Evolutionary conservation across 805 yeast species (phyloP), one percentile per base, ranked within the genome.

Genomic region (Tetrapisispora iriomotensis): DNA sequence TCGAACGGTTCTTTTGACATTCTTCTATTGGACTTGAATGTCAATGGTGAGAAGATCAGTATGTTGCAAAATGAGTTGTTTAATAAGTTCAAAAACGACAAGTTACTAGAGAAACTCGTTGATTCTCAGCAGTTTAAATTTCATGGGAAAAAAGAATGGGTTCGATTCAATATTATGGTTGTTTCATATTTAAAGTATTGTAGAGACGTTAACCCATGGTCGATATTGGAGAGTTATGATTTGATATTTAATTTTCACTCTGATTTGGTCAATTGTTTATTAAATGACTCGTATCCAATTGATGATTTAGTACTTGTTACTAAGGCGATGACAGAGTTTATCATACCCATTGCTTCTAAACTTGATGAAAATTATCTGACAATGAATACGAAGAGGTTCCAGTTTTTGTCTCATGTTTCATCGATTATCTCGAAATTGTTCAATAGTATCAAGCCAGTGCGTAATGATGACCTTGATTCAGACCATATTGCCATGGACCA

Each of bases 371-470:
- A 51, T 20, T 45, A 44, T 39, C 30, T 34, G 36, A 34, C 26
- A 4, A 21, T 46, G 13, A 51, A 48, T 10, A 45, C 50, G 3
- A 45, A 46, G 49, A 57, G 47, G 65, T 66, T 22, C 47, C 77
- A 41, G 24, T 58, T 58, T 26, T 52, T 68, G 27, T 62, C 73
- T 6, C 71, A 68, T 53, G 50, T 73, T 19, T 76, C 85, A 0
- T 65, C 77, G 4, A 58, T 75, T 2, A 60, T 79, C 14, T 62
- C 81, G 36, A 73, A 71, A 48, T 58, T 77, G 22, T 79, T 79
- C 62, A 79, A 80, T 49, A 68, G 77, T 37, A 73, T 75, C 28
- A 65, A 84, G 29, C 71, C 77, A 6, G 34, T 42, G 9, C 44
- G 45, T n/a, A 28, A 36, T 15, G 18, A 33, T 3, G 32, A 39